Evolutionary conservation across 768 basidiomycete genomes (phyloP).

Genomic region (Auricularia auricula-judae): DNA sequence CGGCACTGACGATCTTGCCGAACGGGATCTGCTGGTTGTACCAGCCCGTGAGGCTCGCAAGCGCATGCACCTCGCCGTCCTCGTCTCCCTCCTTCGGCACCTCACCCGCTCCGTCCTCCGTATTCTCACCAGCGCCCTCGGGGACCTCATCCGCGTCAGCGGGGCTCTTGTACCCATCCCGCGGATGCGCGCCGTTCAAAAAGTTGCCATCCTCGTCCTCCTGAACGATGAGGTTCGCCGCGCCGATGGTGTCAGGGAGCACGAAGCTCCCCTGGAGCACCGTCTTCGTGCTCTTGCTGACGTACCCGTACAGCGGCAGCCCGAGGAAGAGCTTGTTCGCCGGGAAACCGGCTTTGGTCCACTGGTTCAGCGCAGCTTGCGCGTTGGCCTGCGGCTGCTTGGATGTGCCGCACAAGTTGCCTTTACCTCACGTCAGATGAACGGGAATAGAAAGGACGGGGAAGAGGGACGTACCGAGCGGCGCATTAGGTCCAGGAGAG

Average conservation of each 20-base stretch:
- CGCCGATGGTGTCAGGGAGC: slow-evolving; percentile 18
- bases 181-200: background rate
- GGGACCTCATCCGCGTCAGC: too few relatives aligned
- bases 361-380: slow-evolving; percentile 46
- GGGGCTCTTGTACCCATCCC: background rate
- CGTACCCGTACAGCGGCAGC: slow-evolving; percentile 57
- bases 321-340: slow-evolving; percentile 56
- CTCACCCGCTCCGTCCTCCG: slow-evolving; percentile 16
- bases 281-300: slow-evolving; percentile 42
- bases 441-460: background rate
- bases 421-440: slow-evolving; percentile 3
- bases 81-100: slow-evolving; percentile 7
- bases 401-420: slow-evolving; percentile 52
- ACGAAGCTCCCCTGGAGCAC: slow-evolving; percentile 24
- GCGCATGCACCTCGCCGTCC: slow-evolving; percentile 21
- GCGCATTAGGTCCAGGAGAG: slow-evolving; percentile 65
- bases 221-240: background rate
- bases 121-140: slow-evolving; percentile 15
- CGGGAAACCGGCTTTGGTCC: slow-evolving; percentile 59
- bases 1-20: slow-evolving; percentile 34
- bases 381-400: slow-evolving; percentile 57
- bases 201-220: background rate
- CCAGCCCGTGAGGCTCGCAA: slow-evolving; percentile 13
- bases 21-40: slow-evolving; percentile 46
- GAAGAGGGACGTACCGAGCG: slow-evolving; percentile 27